Base-by-base conservation (phyloP, 2,329 filamentous ascomycete genomes). In the Colletotrichum echinochloae region DNA sequence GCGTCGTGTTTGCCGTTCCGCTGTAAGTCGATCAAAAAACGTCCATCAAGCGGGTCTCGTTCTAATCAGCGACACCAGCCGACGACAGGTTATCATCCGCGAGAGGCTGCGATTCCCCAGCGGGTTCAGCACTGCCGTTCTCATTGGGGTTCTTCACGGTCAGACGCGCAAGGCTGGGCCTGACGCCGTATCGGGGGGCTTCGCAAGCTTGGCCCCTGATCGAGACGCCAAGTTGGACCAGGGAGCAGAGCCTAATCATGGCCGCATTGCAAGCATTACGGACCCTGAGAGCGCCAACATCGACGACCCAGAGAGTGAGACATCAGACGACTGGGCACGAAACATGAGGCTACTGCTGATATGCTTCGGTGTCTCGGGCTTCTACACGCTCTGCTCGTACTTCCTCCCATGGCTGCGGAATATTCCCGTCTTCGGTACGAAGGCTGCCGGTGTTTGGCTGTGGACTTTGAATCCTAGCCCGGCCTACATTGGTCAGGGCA, bases 381-480 rank as follows among this genome's bases (percentile, higher is more conserved):
- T 88, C 28, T 88, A 94, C 82, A 98, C 96, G 0, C 82, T 98
- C 9, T 85, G 90, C 37, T 96, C 94, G 1, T 98, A 97, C 80
- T 99, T 99, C 80, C 85, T 98, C 63, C 96, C 96, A 0, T 84
- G 93, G 60, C 82, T 98, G 26, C 91, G 94, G 65, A 92, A 93
- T 74, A 84, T 99, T n/a, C 96, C 96, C 0, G 84, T 99, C 33
- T 93, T 98, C 74, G 96, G 96, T 0, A 82, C 87, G 0, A 81
- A 87, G 2, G 88, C 97, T 8, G 94, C 94, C 0, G 82, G 88
- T 1, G 89, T 89, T 2, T 99, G 95, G 95, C 87, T 98, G 1
- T 99, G 96, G 96, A 96, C 94, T 0, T 84, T 99, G 8, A 99
- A 99, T 74, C 96, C 96, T 0, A 98, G 94, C 55, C 91, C 97